A percentile compares a stretch with the other conserved stretches of the same genome.
Conservation (phyloP, 768 basidiomycete genomes). For the Lactifluus echinatus region DNA sequence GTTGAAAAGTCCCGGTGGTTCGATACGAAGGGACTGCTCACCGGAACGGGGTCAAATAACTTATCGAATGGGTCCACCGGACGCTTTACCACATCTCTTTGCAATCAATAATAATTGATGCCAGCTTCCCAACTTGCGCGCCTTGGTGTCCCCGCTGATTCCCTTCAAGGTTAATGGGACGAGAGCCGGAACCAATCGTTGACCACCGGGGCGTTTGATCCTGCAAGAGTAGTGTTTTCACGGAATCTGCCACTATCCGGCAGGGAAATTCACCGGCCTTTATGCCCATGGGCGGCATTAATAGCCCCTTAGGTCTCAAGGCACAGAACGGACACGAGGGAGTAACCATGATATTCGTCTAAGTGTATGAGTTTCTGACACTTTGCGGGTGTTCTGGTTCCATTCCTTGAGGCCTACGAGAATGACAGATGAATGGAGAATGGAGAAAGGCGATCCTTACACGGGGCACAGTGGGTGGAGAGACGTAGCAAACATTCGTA, state of each 20-base stretch:
- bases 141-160: background rate
- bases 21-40: background rate
- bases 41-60: background rate
- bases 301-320: background rate
- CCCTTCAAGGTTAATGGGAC: background rate
- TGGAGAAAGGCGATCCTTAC: background rate
- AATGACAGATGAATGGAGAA: background rate
- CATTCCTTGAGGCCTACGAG: background rate
- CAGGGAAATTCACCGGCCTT: background rate
- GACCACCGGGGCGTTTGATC: background rate
- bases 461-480: background rate
- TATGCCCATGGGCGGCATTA: background rate
- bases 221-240: background rate
- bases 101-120: background rate
- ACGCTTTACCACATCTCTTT: background rate
- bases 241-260: background rate
- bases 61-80: background rate
- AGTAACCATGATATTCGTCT: background rate
- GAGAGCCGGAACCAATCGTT: background rate
- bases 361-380: background rate
- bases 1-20: slow-evolving; percentile 1
- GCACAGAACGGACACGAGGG: background rate
- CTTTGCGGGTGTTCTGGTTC: background rate
- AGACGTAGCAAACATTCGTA: background rate
- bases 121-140: background rate